phyloP scores from a whole-genome alignment of 2,329 filamentous ascomycete genomes.

The Pestalotiopsis sp. region DNA sequence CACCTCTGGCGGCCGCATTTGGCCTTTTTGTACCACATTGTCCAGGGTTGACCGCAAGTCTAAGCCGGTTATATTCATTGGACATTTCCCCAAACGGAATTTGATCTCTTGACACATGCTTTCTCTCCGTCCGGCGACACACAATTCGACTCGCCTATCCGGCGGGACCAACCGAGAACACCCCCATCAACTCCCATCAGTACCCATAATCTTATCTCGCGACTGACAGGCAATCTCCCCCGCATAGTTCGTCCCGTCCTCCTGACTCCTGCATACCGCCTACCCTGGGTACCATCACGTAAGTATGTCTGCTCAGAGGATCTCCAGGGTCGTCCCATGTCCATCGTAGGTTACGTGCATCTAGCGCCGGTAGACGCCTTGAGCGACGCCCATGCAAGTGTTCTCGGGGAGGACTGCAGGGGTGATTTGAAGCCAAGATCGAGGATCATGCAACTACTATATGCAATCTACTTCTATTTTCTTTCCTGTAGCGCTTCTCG shows the following conservation, averaged over 20 bases:
- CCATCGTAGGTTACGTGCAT: not conserved
- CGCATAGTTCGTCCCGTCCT: not conserved
- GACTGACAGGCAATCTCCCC: not conserved
- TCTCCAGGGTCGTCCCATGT: not conserved
- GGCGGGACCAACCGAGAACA: conserved; percentile 1
- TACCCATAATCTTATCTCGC: not conserved
- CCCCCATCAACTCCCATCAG: not conserved
- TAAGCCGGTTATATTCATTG: not conserved
- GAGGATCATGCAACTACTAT: not conserved
- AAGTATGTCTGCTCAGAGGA: not conserved
- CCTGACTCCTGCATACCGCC: not conserved
- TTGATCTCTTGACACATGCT: conserved; percentile 10
- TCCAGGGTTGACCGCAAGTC: conserved; percentile 1
- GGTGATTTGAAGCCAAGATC: not conserved
- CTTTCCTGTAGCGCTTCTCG: not conserved
- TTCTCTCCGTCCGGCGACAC: not conserved
- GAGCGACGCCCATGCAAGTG: not conserved
- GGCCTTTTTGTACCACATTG: not conserved
- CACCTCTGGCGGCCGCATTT: not conserved
- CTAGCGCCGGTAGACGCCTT: conserved; percentile 1
- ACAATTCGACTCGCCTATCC: not conserved
- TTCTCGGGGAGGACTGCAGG: not conserved
- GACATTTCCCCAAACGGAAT: conserved; percentile 3
- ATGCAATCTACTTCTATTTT: not conserved
- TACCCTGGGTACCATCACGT: not conserved